phyloP scores from a whole-genome alignment of 306 rosid species.

The Prunus mume region DNA sequence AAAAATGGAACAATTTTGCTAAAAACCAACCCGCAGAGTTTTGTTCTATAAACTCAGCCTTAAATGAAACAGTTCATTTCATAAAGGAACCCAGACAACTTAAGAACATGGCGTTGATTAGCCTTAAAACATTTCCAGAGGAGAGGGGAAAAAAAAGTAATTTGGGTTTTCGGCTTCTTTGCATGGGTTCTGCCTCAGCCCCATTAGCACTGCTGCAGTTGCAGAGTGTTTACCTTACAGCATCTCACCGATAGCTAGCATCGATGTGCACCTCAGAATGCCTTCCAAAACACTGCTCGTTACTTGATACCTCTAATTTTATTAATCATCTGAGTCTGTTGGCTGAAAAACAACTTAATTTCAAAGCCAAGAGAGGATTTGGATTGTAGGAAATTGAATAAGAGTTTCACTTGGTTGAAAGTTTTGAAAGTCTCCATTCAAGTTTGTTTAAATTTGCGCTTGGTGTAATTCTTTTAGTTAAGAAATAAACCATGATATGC shows the following conservation, averaged over 20 bases:
- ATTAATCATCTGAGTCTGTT: neutral
- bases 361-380: neutral
- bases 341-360: constrained; percentile 8
- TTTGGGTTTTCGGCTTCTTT: neutral
- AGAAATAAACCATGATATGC: neutral
- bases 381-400: neutral
- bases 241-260: neutral
- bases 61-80: neutral
- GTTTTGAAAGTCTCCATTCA: neutral
- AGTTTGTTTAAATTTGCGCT: neutral
- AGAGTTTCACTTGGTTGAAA: neutral
- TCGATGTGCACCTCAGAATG: neutral
- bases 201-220: neutral
- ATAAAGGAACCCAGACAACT: neutral
- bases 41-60: neutral
- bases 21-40: neutral
- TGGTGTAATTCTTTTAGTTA: neutral
- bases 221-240: neutral
- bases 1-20: neutral
- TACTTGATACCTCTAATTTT: neutral
- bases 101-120: neutral
- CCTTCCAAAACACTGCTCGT: neutral
- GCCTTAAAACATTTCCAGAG: neutral
- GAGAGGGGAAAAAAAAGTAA: neutral
- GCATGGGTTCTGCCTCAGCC: neutral